A percentile compares a stretch with the other conserved stretches of the same genome.
These are phyloP conservation scores for Candida sithepensis DNA, from an alignment of 805 yeast species.

Conservation along the genomic window DNA sequence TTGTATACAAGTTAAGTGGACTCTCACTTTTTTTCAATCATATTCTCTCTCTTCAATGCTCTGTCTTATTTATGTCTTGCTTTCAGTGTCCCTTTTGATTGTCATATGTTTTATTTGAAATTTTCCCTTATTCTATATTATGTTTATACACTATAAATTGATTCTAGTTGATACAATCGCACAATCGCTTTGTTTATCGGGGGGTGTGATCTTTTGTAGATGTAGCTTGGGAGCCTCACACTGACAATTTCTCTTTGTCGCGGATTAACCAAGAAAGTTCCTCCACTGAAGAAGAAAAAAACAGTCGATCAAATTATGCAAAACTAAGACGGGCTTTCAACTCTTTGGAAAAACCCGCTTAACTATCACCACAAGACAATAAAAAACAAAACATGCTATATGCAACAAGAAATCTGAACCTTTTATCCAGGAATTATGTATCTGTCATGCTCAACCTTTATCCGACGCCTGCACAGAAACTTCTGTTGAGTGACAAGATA, in stretches of 20 bases:
- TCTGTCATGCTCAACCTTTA: conserved; percentile 16
- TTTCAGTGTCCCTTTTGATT: neutral
- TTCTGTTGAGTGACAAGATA: conserved; percentile 12
- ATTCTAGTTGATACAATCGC: neutral
- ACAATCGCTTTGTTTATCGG: too few relatives aligned
- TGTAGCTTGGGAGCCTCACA: neutral
- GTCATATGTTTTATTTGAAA: neutral
- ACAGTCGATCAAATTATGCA: neutral
- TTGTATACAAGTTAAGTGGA: neutral
- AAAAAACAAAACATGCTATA: conserved; percentile 9
- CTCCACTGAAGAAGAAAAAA: too few relatives aligned
- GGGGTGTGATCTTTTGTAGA: too few relatives aligned
- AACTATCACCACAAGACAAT: too few relatives aligned
- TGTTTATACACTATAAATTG: neutral
- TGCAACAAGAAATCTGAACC: conserved; percentile 3
- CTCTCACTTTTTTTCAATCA: neutral
- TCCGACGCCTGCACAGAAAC: conserved; percentile 12
- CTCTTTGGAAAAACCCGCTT: too few relatives aligned
- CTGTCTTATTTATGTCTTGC: neutral
- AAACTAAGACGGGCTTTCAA: too few relatives aligned
- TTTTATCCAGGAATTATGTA: conserved; percentile 6
- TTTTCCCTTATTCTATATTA: neutral
- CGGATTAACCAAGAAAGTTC: neutral
- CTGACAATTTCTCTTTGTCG: neutral
- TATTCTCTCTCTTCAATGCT: neutral